Evolutionary conservation across 2,329 filamentous ascomycete species (phyloP), one percentile per base, ranked within the genome.

Genomic region (Chaetomium olivaceum): DNA sequence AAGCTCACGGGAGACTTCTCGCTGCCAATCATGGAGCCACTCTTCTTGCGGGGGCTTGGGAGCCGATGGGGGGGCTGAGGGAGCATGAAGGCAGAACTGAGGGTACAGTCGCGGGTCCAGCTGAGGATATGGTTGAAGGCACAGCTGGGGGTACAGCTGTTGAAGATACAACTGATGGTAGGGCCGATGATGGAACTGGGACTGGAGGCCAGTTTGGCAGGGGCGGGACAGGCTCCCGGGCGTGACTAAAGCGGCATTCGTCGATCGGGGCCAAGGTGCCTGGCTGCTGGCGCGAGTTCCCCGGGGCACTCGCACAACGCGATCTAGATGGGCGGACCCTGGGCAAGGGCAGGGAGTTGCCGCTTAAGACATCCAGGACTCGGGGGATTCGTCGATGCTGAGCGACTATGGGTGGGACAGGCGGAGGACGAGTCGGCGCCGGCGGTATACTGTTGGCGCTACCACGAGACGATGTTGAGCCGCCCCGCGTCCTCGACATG

Each of bases 401-500:
- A 23, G 52, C 29, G 3, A 33, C 43, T 4, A 54, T 23, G 23
- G 57, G 48, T 9, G 62, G 62, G 2, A 23, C 3, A 2, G 62
- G 62, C 33, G 62, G 56, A 48, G 62, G 55, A 25, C 48, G 50
- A 1, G 50, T 25, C 1, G 60, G 55, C 21, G 39, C 23, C 21
- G 64, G 64, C 9, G 50, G 61, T 9, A 43, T n/a, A 14, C 19
- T 9, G 48, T 7, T 57, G 8, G 39, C 19, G 8, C 29, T 43
- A 21, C 12, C 25, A 14, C 48, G 14, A 8, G 55, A 59, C 21
- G 59, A 56, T 6, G 27, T n/a, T 7, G 64, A 59, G 31, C 48
- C 33, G 7, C 50, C 43, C 23, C 62, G 57, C 11, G 1, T n/a
- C 14, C 59, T 46, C 4, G 51, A 31, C 65, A 67, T 62, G 29